Percentiles rank a stretch among this genome's conserved stretches.
These are phyloP conservation scores for Cicer cuneatum DNA, from an alignment of 306 rosid species.

Conservation along the genomic window DNA sequence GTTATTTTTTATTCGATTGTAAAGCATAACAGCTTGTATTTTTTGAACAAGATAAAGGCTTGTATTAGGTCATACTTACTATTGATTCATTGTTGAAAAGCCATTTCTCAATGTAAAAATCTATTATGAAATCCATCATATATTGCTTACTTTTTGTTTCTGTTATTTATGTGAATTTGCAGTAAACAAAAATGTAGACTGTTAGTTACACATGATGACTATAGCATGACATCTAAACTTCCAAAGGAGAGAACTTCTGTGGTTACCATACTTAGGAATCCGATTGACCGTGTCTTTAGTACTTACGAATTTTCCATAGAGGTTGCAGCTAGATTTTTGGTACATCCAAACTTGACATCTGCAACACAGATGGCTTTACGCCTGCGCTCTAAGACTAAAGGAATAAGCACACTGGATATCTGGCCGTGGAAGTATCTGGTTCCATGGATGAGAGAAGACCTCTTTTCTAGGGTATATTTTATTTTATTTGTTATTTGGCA, in stretches of 20 bases:
- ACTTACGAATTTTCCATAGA: slow-evolving; percentile 91
- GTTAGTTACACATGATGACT: slow-evolving; percentile 94
- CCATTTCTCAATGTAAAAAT: slow-evolving; percentile 12
- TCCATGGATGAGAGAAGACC: slow-evolving; percentile 96
- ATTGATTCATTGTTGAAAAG: slow-evolving; percentile 36
- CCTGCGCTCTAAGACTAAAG: slow-evolving; percentile 64
- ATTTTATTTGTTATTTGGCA: slow-evolving; percentile 2
- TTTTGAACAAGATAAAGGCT: too few species aligned
- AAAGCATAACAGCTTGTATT: slow-evolving; percentile 32
- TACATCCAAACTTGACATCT: slow-evolving; percentile 95
- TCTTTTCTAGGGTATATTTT: slow-evolving; percentile 75
- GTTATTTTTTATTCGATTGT: slow-evolving; percentile 38
- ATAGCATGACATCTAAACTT: slow-evolving; percentile 85
- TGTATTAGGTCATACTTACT: slow-evolving; percentile 18
- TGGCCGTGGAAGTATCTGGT: slow-evolving; percentile 99
- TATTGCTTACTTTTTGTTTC: slow-evolving; percentile 39
- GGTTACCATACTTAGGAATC: slow-evolving; percentile 95
- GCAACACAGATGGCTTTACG: slow-evolving; percentile 71
- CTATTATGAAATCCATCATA: neutral
- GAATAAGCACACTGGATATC: slow-evolving; percentile 91
- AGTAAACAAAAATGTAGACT: slow-evolving; percentile 83
- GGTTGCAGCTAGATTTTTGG: slow-evolving; percentile 97
- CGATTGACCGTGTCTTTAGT: slow-evolving; percentile 89
- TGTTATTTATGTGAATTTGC: slow-evolving; percentile 44
- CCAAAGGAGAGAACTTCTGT: slow-evolving; percentile 88